Evolutionary conservation across 768 basidiomycete genomes (phyloP).

Genomic region (Panellus pusillus): DNA sequence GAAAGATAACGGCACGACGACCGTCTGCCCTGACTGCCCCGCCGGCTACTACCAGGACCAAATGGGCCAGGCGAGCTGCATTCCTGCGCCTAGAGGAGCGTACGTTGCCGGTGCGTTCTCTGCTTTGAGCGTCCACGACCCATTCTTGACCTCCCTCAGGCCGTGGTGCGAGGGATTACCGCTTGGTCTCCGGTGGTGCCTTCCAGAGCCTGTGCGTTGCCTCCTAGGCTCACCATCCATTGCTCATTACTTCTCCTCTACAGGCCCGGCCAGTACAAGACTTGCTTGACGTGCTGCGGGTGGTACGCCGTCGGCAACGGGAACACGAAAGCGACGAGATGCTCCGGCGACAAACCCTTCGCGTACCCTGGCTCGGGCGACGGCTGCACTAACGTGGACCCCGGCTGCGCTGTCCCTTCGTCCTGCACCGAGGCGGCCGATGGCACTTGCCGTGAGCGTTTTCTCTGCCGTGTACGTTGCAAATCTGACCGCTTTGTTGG

Average conservation of each 20-base stretch:
- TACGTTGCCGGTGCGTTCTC: neutral
- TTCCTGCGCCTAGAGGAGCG: neutral
- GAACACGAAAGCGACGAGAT: too few relatives aligned
- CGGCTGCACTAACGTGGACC: neutral
- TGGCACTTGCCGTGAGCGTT: neutral
- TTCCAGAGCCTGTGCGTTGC: too few relatives aligned
- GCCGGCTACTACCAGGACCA: too few relatives aligned
- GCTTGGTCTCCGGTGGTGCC: too few relatives aligned
- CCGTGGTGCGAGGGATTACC: too few relatives aligned
- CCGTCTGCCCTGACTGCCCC: neutral
- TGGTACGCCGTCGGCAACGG: too few relatives aligned
- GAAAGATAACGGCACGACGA: neutral
- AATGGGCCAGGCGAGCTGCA: neutral
- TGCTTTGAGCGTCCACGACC: neutral
- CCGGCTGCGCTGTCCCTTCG: too few relatives aligned
- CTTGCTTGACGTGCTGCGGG: too few relatives aligned
- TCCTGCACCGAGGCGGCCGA: neutral
- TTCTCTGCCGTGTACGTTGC: neutral
- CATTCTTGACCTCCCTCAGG: neutral
- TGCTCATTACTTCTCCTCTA: too few relatives aligned
- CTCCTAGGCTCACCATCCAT: too few relatives aligned
- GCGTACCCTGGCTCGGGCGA: neutral
- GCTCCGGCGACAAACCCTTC: neutral
- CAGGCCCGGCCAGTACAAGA: too few relatives aligned
- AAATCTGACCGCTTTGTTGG: neutral